A percentile compares a stretch with the other conserved stretches of the same genome.
These are phyloP conservation scores for Pythium volutum DNA, from an alignment of 352 stramenopile species.

Conservation along the genomic window DNA sequence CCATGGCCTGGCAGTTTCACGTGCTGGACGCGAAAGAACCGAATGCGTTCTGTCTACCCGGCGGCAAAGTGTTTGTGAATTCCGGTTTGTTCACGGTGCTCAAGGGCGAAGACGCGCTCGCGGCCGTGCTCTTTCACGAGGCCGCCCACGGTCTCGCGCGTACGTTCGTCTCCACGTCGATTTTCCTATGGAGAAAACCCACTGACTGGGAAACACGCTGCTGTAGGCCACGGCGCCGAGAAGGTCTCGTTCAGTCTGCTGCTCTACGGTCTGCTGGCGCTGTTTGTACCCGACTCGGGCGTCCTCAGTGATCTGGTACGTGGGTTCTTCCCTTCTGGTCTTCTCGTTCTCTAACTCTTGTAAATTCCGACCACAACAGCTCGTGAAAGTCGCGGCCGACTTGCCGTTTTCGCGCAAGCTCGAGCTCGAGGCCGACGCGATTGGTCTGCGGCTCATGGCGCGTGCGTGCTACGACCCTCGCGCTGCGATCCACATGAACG, in stretches of 20 bases:
- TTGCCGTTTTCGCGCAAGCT: constrained; percentile 34
- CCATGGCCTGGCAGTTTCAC: constrained; percentile 73
- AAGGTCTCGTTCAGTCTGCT: constrained; percentile 68
- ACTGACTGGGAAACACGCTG: too few species aligned
- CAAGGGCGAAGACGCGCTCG: constrained; percentile 54
- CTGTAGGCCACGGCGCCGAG: constrained; percentile 59
- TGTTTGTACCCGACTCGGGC: constrained; percentile 53
- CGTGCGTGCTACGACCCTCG: constrained; percentile 34
- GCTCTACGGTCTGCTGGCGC: constrained; percentile 46
- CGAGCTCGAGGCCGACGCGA: constrained; percentile 33
- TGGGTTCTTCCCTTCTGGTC: background rate
- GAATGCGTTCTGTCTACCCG: constrained; percentile 73
- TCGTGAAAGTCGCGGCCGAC: constrained; percentile 29
- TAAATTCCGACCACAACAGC: too few species aligned
- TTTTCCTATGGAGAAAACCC: too few species aligned
- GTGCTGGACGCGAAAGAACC: constrained; percentile 63
- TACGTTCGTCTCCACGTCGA: too few species aligned
- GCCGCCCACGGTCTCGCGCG: constrained; percentile 62
- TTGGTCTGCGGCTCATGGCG: constrained; percentile 34
- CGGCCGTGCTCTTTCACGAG: constrained; percentile 71
- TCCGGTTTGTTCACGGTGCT: constrained; percentile 71
- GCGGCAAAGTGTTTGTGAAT: constrained; percentile 75
- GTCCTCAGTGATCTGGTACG: constrained; percentile 56
- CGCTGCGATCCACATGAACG: constrained; percentile 27
- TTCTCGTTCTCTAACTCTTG: too few species aligned